Evolutionary conservation across 805 yeast species (phyloP).

Genomic region (Starmera dryadoides): DNA sequence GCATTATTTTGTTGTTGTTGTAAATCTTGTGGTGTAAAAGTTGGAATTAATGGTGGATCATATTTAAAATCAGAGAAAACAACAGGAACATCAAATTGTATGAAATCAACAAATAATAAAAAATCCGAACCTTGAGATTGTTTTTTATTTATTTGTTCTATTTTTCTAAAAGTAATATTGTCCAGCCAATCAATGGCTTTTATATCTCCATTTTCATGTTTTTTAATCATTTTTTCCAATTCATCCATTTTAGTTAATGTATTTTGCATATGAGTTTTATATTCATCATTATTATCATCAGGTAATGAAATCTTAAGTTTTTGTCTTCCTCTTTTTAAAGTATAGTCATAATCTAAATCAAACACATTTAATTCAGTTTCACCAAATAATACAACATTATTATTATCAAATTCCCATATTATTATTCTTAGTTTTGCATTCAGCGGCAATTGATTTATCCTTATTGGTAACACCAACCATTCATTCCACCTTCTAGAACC

Average conservation of each 20-base stretch:
- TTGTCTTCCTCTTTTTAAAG: constrained; percentile 69
- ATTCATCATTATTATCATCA: constrained; percentile 23
- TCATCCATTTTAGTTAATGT: constrained; percentile 32
- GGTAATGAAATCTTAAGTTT: constrained; percentile 38
- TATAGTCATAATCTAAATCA: constrained; percentile 42
- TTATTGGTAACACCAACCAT: constrained; percentile 68
- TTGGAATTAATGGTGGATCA: constrained; percentile 25
- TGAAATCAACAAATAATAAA: constrained; percentile 44
- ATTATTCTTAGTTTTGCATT: constrained; percentile 53
- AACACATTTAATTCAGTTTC: constrained; percentile 54
- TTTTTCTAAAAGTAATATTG: constrained; percentile 47
- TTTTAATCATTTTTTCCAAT: constrained; percentile 47
- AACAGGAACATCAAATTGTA: constrained; percentile 64
- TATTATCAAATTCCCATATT: constrained; percentile 62
- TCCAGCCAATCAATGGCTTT: constrained; percentile 69
- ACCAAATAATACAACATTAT: constrained; percentile 49
- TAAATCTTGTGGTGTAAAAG: constrained; percentile 39
- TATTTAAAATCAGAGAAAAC: constrained; percentile 57
- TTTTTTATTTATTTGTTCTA: constrained; percentile 23
- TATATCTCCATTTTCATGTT: constrained; percentile 63
- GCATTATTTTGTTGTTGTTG: constrained; percentile 22
- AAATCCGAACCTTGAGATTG: constrained; percentile 25
- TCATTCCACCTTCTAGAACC: constrained; percentile 54
- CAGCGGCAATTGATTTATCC: constrained; percentile 62
- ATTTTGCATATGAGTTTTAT: constrained; percentile 14